Percentiles rank a stretch among this genome's conserved stretches.
Evolutionary conservation across 176 grass and related monocot genomes (phyloP).

Genomic region (Bonia amplexicaulis): DNA sequence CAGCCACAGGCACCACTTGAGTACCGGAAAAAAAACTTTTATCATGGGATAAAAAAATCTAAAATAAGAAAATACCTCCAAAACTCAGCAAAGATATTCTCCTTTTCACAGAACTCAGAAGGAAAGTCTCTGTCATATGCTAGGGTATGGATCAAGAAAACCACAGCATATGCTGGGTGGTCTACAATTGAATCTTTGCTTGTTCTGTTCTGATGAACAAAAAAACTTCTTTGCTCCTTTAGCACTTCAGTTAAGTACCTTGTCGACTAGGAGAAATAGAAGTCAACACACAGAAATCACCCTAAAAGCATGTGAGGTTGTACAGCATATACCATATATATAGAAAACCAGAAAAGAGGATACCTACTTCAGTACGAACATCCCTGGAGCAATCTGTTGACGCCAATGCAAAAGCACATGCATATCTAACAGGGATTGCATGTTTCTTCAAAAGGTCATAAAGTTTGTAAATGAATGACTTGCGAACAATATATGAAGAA

Average conservation of each 20-base stretch:
- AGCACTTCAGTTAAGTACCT: constrained; percentile 72
- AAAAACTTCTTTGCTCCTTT: constrained; percentile 50
- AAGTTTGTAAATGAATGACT: constrained; percentile 69
- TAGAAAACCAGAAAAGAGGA: constrained; percentile 16
- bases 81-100: constrained; percentile 51
- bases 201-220: constrained; percentile 34
- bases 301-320: background rate
- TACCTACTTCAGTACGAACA: constrained; percentile 70
- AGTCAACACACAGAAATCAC: constrained; percentile 16
- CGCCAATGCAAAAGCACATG: constrained; percentile 80
- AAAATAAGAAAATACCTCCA: constrained; percentile 58
- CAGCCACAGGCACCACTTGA: constrained; percentile 1
- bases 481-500: constrained; percentile 67
- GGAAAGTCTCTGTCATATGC: constrained; percentile 57
- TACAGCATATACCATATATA: background rate
- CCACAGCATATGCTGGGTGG: constrained; percentile 76
- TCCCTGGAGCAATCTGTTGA: constrained; percentile 68
- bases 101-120: constrained; percentile 43
- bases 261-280: constrained; percentile 40
- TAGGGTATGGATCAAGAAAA: constrained; percentile 80
- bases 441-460: constrained; percentile 59
- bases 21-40: constrained; percentile 2
- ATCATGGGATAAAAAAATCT: constrained; percentile 2
- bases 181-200: constrained; percentile 48
- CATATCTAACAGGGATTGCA: constrained; percentile 73